A percentile compares a stretch with the other conserved stretches of the same genome.
phyloP scores from a whole-genome alignment of 352 stramenopile species.

The Phytophthora citricola region DNA sequence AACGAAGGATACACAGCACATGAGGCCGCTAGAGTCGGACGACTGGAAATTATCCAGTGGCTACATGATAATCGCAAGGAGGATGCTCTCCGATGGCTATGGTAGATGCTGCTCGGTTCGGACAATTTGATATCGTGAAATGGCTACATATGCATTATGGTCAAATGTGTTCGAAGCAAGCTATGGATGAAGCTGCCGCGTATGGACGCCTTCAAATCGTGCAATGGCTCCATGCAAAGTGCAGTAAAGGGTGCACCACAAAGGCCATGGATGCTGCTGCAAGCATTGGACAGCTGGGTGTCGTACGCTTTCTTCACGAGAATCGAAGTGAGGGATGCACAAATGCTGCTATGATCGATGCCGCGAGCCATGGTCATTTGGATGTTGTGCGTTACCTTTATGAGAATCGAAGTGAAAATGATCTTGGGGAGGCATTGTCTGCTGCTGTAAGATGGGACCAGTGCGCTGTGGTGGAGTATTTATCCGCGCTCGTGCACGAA shows the following conservation, averaged over 20 bases:
- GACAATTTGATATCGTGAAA: too few relatives aligned
- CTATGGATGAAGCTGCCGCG: too few relatives aligned
- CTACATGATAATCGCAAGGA: background rate
- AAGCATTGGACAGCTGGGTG: constrained; percentile 2
- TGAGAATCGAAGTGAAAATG: constrained; percentile 2
- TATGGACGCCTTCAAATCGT: too few relatives aligned
- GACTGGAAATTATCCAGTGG: background rate
- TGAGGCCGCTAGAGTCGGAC: background rate
- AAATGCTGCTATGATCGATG: constrained; percentile 3
- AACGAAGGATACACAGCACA: background rate
- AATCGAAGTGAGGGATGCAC: constrained; percentile 7
- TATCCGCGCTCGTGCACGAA: too few relatives aligned
- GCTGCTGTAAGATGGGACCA: too few relatives aligned
- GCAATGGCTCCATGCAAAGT: background rate
- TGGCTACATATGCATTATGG: background rate
- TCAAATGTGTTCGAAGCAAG: too few relatives aligned
- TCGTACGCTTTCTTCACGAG: constrained; percentile 11
- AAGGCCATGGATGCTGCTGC: background rate
- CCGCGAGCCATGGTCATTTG: background rate
- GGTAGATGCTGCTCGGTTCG: too few relatives aligned
- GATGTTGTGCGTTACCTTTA: constrained; percentile 6
- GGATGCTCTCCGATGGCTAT: background rate
- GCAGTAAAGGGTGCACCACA: constrained; percentile 11
- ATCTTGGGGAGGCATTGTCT: background rate
- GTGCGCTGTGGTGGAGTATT: too few relatives aligned